Base-by-base conservation (phyloP, 169 alveolate species). In the Eimeria falciformis region DNA sequence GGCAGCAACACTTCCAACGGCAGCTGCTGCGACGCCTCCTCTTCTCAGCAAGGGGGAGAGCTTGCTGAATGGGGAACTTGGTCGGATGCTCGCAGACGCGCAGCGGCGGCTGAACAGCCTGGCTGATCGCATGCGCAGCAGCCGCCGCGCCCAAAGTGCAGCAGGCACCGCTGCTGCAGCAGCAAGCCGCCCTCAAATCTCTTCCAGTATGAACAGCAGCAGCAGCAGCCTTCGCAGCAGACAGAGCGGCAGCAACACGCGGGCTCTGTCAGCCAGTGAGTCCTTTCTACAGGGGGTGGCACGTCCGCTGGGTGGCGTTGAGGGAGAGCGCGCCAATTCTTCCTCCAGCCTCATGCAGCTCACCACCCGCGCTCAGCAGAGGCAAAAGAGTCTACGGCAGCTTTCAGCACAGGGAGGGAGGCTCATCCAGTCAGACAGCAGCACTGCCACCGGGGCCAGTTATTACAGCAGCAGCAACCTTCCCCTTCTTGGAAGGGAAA, bases 1-100 rank as follows among this genome's bases (percentile, higher is more conserved):
- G 37, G 11, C 73, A 17, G 73, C 73, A 62, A 27, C 73, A 62
- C 27, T 27, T 5, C 7, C 11, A n/a, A 5, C n/a, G 27, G 73
- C 73, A 62, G 73, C 73, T 17, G 73, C 73, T 17, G 73, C 73
- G n/a, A n/a, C n/a, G n/a, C n/a, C n/a, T n/a, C n/a, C n/a, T n/a
- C n/a, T n/a, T n/a, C n/a, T n/a, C n/a, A n/a, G n/a, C n/a, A n/a
- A n/a, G n/a, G n/a, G n/a, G n/a, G n/a, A n/a, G n/a, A n/a, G n/a
- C n/a, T n/a, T n/a, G n/a, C 62, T 50, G n/a, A 50, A 7, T 50
- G 62, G 62, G 14, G 62, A 50, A 50, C 62, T 50, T 11, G 62
- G 62, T 11, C n/a, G 14, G 62, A 7, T 50, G n/a, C 62, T 50
- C 62, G 62, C 62, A 14, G 62, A 50, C 14, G 62, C 62, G 40